These are phyloP conservation scores for Hypoxylon sp. DNA, from an alignment of 2,329 filamentous ascomycete species.

Conservation along the genomic window DNA sequence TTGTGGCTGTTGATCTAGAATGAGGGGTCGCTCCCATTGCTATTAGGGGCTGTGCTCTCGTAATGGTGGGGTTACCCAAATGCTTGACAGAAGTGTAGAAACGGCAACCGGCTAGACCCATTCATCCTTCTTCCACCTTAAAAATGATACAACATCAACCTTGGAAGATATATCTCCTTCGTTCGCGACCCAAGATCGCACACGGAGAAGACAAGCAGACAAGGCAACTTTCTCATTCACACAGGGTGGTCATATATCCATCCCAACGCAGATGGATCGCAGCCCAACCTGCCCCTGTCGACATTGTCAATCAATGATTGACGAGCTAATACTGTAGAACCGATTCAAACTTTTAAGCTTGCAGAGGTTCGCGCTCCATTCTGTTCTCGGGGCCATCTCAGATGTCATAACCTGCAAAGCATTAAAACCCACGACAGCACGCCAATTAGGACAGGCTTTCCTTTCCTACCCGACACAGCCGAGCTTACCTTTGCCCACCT, in stretches of 20 bases:
- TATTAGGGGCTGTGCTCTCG: slow-evolving; percentile 7
- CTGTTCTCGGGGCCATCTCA: not conserved
- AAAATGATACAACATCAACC: not conserved
- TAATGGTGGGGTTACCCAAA: slow-evolving; percentile 5
- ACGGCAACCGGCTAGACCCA: slow-evolving; percentile 5
- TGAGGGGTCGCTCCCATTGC: not conserved
- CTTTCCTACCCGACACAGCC: slow-evolving; percentile 14
- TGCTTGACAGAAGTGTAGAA: slow-evolving; percentile 31
- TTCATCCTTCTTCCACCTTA: not conserved
- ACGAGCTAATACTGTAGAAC: not conserved
- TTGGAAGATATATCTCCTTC: slow-evolving; percentile 5
- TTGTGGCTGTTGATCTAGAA: slow-evolving; percentile 25
- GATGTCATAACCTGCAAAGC: slow-evolving; percentile 1
- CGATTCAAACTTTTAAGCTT: slow-evolving; percentile 7
- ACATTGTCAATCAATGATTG: not conserved
- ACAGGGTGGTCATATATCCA: slow-evolving; percentile 6
- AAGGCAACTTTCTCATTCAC: slow-evolving; percentile 7
- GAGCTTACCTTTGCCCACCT: slow-evolving; percentile 5
- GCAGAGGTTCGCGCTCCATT: slow-evolving; percentile 12
- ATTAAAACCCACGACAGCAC: slow-evolving; percentile 5
- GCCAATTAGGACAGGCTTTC: slow-evolving; percentile 33
- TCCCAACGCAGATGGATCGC: not conserved
- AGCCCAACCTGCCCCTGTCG: not conserved
- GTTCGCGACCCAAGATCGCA: slow-evolving; percentile 2
- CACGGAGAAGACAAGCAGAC: slow-evolving; percentile 3